phyloP scores from a whole-genome alignment of 306 rosid species.

The Cucurbita pepo region DNA sequence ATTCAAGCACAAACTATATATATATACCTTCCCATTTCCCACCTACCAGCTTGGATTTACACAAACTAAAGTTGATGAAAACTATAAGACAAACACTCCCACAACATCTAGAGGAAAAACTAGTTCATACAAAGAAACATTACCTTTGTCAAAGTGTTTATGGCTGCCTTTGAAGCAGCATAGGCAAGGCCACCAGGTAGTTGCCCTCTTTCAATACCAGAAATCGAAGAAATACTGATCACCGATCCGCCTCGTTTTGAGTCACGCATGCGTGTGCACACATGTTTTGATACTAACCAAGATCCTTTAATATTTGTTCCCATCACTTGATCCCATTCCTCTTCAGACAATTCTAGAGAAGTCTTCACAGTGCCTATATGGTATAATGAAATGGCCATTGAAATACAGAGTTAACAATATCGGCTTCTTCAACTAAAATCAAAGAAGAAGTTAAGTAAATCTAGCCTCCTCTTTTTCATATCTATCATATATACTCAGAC shows the following conservation, averaged over 20 bases:
- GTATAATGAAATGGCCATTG: background rate
- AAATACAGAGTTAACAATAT: background rate
- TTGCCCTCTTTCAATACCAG: slow-evolving; percentile 43
- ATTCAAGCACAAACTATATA: background rate
- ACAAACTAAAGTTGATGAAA: background rate
- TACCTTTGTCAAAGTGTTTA: slow-evolving; percentile 50
- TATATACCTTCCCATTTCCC: background rate
- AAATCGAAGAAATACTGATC: slow-evolving; percentile 55
- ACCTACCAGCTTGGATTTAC: background rate
- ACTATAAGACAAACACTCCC: too few species aligned
- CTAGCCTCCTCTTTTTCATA: background rate
- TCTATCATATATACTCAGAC: background rate
- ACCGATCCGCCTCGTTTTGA: slow-evolving; percentile 40
- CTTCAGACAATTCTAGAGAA: slow-evolving; percentile 46
- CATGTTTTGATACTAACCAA: slow-evolving; percentile 65
- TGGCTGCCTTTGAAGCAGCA: slow-evolving; percentile 36
- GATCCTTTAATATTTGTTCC: slow-evolving; percentile 52
- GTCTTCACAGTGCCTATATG: slow-evolving; percentile 45
- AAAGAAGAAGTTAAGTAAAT: background rate
- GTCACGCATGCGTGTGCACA: slow-evolving; percentile 42
- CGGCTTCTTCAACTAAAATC: background rate
- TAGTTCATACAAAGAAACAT: background rate
- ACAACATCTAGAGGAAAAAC: background rate
- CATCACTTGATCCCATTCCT: slow-evolving; percentile 51
- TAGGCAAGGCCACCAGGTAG: slow-evolving; percentile 56